Evolutionary conservation across 257 asterid genomes (phyloP).

Genomic region (Solanum corneliomulleri): DNA sequence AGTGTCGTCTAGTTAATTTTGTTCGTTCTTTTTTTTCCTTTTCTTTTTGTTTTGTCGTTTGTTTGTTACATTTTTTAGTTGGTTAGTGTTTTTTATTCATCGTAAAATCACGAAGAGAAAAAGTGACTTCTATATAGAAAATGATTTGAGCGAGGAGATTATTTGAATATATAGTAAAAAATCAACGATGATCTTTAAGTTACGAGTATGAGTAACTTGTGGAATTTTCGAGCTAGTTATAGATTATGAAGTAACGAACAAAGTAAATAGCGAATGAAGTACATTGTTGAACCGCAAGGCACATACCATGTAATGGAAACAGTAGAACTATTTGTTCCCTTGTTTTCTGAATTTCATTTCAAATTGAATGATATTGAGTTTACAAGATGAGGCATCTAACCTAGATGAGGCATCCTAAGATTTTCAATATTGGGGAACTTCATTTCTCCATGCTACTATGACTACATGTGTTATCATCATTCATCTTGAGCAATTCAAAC

Average conservation of each 20-base stretch:
- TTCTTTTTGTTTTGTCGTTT: neutral
- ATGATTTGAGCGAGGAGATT: neutral
- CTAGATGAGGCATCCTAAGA: neutral
- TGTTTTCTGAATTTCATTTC: neutral
- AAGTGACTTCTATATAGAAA: too few relatives aligned
- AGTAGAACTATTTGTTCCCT: neutral
- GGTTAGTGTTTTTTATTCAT: too few relatives aligned
- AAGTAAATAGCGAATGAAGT: neutral
- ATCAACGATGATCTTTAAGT: too few relatives aligned
- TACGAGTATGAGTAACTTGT: too few relatives aligned
- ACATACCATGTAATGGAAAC: neutral
- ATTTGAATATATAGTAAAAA: neutral
- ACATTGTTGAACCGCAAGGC: neutral
- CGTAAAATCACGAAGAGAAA: neutral
- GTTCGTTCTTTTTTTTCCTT: too few relatives aligned
- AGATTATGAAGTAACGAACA: too few relatives aligned
- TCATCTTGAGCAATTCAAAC: slow-evolving; percentile 14
- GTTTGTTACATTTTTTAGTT: neutral
- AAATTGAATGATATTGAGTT: neutral
- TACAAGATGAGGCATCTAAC: neutral
- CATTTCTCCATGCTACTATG: neutral
- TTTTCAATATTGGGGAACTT: slow-evolving; percentile 3
- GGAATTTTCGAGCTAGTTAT: too few relatives aligned
- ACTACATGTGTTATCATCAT: slow-evolving; percentile 20
- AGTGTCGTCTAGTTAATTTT: too few relatives aligned